phyloP scores from a whole-genome alignment of 345 rosid genomes.

The Syzygium jambos region DNA sequence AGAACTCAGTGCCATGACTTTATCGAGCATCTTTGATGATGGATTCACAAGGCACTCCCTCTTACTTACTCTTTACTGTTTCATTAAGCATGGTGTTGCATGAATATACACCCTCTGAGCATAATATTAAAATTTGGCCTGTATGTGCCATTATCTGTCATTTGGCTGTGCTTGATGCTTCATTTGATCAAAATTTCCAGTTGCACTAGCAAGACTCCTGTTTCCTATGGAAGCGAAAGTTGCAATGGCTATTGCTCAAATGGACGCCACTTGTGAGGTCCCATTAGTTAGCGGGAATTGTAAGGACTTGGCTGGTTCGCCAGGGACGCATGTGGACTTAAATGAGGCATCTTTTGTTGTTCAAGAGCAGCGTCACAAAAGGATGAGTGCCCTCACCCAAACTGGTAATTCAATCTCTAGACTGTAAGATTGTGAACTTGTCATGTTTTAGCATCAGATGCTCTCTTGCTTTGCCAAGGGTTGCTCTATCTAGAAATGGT shows the following conservation, averaged over 20 bases:
- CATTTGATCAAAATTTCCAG: conserved; percentile 18
- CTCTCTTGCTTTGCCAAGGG: not conserved
- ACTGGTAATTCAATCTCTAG: conserved; percentile 36
- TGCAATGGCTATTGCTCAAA: conserved; percentile 48
- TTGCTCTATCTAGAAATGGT: not conserved
- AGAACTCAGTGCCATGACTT: not conserved
- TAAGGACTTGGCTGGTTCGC: conserved; percentile 15
- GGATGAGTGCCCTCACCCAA: conserved; percentile 53
- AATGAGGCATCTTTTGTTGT: conserved; percentile 53
- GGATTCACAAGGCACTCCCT: not conserved
- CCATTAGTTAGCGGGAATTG: conserved; percentile 20
- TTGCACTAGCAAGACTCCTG: conserved; percentile 69
- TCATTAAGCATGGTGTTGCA: not conserved
- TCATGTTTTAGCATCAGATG: not conserved
- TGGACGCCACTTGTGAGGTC: conserved; percentile 61
- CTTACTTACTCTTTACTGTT: not conserved
- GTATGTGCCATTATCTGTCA: not conserved
- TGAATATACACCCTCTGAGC: not conserved
- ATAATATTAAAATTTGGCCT: not conserved
- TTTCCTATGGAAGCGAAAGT: conserved; percentile 82
- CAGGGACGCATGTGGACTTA: conserved; percentile 40
- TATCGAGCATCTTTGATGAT: not conserved
- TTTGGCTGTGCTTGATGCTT: not conserved
- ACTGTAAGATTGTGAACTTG: not conserved
- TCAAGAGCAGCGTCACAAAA: conserved; percentile 57